Evolutionary conservation across 225 moss, liverwort and hornwort species (phyloP), one percentile per base, ranked within the genome.

Genomic region (Polytrichum formosum): DNA sequence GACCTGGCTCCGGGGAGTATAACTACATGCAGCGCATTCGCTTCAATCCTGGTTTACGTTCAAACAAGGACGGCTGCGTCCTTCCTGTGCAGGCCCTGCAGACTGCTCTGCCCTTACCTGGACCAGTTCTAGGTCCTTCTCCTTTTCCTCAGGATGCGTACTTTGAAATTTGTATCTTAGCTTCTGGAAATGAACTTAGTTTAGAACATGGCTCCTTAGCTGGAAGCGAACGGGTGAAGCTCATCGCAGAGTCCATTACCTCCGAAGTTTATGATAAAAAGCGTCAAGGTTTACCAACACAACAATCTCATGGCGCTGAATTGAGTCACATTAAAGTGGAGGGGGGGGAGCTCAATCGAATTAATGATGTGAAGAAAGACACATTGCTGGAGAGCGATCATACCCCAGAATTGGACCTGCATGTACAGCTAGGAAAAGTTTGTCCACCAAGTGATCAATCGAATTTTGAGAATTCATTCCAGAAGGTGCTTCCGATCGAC

Each of bases 31-130:
- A 89, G 55, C 86, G 79, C 46, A 83, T 89, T 31, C 55, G 86
- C 3, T 6, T 89, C 21, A 89, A 89, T 21, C 89, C 89, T 0
- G 86, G 86, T 0, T 21, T 89, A 56, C 18, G 66, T 0, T 69
- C 80, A 25, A 89, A 70, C 61, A 80, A 77, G 56, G 82, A 85
- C 54, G 85, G 88, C 0, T 85, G 85, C 8, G 78, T 85, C 64
- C 8, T 83, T 7, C 85, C 88, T 1, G 89, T 89, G 18, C 89
- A 89, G 66, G 89, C 89, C 2, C 1, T 89, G 67, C 89, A 89
- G 53, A 83, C 86, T 29, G 70, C 85, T 30, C 5, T 89, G 46
- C 89, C 89, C 3, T 27, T 89, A 5, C 89, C 89, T 7, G 89
- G 89, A n/a, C 89, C 89, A 8, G 29, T 70, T 1, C 68, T 89